A percentile compares a stretch with the other conserved stretches of the same genome.
Evolutionary conservation across 2,329 filamentous ascomycete species (phyloP).

Genomic region (Ophiostoma populinum): DNA sequence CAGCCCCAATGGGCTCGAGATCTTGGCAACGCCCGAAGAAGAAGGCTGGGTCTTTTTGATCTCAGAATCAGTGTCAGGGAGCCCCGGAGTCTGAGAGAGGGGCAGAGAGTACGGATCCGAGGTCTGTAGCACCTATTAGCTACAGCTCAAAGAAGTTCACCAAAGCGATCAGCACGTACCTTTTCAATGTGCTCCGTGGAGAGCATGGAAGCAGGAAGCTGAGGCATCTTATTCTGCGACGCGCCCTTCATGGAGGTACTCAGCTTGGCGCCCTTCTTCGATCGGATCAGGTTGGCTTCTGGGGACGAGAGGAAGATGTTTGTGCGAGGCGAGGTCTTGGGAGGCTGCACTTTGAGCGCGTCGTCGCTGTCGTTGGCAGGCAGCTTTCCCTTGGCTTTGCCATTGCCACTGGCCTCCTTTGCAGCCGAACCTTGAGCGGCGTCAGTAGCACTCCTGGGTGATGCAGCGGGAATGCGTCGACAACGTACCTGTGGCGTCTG

Average conservation of each 20-base stretch:
- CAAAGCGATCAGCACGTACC: too few relatives aligned
- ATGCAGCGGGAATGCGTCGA: too few relatives aligned
- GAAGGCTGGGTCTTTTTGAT: neutral
- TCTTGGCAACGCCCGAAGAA: neutral
- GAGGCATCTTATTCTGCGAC: conserved; percentile 2
- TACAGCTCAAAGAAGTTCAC: too few relatives aligned
- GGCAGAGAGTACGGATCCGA: conserved; percentile 7
- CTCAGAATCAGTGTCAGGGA: conserved; percentile 3
- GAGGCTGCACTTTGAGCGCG: neutral
- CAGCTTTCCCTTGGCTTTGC: neutral
- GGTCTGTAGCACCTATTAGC: too few relatives aligned
- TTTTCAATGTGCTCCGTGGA: neutral
- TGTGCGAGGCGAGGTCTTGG: neutral
- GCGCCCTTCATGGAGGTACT: conserved; percentile 7
- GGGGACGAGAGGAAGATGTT: conserved; percentile 4
- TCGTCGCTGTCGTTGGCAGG: neutral
- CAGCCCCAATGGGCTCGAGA: neutral
- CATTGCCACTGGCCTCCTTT: neutral
- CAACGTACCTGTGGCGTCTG: neutral
- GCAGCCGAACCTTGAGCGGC: neutral
- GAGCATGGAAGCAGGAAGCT: neutral
- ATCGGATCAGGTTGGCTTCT: neutral
- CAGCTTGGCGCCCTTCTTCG: conserved; percentile 4
- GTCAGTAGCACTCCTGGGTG: neutral
- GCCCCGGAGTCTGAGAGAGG: conserved; percentile 4